Base-by-base conservation (phyloP, 208 protist genomes). In the Wallacemonas collosoma region DNA sequence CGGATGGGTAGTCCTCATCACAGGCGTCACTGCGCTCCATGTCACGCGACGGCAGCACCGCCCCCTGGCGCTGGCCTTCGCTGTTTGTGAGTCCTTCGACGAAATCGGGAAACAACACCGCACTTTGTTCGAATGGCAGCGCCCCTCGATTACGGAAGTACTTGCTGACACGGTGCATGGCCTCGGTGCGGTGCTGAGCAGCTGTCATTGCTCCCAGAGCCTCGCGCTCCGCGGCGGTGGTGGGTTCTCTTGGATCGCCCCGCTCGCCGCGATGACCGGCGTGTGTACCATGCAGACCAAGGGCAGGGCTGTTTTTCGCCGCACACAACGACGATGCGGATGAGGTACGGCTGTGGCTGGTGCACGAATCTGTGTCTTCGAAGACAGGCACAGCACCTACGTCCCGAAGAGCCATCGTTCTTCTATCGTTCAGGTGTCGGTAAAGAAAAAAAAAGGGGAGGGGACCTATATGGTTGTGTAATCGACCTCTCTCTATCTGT, bases 91-190 rank as follows among this genome's bases (percentile, higher is more conserved):
- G 45, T 4, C 8, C 64, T 3, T 54, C 51, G 26, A 26, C 64
- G 9, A 40, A 44, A n/a, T 8, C 64, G 39, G 50, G 50, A 17
- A 58, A 69, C 48, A 69, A 12, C 43, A 55, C 64, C 8, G 64
- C 64, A 17, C 60, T 65, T n/a, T 65, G 60, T 41, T 65, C 60
- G 36, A 65, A 65, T 8, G 60, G 60, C 38, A 65, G 60, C 41
- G 60, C 60, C 3, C 60, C 60, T 4, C 60, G 60, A 48, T 65
- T 1, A 1, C 60, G 60, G 60, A 65, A 65, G 43, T 53, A 65
- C 4, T n/a, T 4, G 17, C 60, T 51, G n/a, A 65, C 60, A 1
- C 40, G 36, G 41, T 65, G 60, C 60, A 65, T 65, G 15, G 60
- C 60, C 60, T 65, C 60, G 6, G 60, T 53, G 14, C 60, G 60